Conservation (phyloP, 768 basidiomycete genomes). For the Podaxis pistillaris region DNA sequence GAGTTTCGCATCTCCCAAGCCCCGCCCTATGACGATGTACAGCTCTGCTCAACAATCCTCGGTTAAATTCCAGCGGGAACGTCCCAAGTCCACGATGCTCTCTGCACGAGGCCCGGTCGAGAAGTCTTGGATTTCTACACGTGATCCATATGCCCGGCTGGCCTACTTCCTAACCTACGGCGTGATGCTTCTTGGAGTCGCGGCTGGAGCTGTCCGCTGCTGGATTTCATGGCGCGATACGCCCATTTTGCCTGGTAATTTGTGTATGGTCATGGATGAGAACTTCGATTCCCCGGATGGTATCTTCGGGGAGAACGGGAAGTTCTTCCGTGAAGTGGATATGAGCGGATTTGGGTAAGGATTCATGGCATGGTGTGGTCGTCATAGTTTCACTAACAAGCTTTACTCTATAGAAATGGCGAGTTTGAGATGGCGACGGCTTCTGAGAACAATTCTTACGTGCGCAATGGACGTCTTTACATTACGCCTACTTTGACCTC, state of each 20-base stretch:
- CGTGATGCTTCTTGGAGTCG: constrained; percentile 57
- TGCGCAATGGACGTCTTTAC: constrained; percentile 74
- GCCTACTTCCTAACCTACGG: constrained; percentile 66
- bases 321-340: constrained; percentile 77
- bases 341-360: constrained; percentile 85
- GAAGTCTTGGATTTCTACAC: constrained; percentile 66
- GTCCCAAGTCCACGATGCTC: constrained; percentile 53
- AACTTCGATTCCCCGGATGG: constrained; percentile 61
- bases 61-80: constrained; percentile 37
- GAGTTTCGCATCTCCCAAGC: constrained; percentile 55
- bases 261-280: constrained; percentile 77
- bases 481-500: constrained; percentile 86
- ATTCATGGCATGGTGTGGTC: constrained; percentile 7
- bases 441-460: constrained; percentile 71
- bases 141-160: constrained; percentile 53
- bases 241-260: constrained; percentile 35
- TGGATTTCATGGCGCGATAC: constrained; percentile 60
- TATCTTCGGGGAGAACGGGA: constrained; percentile 60
- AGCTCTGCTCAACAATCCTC: constrained; percentile 43
- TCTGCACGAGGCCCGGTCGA: constrained; percentile 28
- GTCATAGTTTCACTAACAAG: constrained; percentile 13
- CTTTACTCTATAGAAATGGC: constrained; percentile 49
- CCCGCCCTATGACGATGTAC: constrained; percentile 56
- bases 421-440: constrained; percentile 88
- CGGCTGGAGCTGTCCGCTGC: constrained; percentile 48